Evolutionary conservation across 2,329 filamentous ascomycete genomes (phyloP).

Genomic region (Ophiobolus disseminans): DNA sequence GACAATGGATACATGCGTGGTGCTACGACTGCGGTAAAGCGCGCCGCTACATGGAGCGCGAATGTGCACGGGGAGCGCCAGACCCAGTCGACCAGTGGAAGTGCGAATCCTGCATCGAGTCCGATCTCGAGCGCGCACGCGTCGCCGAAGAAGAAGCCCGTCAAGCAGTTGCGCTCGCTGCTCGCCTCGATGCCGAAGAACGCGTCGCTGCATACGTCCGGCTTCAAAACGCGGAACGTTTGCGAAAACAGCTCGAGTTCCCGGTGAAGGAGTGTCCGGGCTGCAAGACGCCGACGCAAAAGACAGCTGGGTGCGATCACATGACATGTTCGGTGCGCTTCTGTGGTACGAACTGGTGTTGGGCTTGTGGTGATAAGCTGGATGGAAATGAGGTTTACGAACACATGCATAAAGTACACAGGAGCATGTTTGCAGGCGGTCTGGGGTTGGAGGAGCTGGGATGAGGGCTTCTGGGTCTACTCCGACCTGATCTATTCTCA

Average conservation of each 20-base stretch:
- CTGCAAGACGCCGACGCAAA: slow-evolving; percentile 48
- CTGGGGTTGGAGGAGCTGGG: neutral
- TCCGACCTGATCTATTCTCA: neutral
- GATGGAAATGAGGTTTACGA: slow-evolving; percentile 42
- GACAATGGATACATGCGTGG: slow-evolving; percentile 59
- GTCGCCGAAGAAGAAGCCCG: slow-evolving; percentile 18
- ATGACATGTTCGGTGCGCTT: slow-evolving; percentile 34
- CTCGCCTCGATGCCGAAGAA: slow-evolving; percentile 5
- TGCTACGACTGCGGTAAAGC: slow-evolving; percentile 55
- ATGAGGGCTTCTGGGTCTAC: slow-evolving; percentile 1
- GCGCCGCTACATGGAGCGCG: slow-evolving; percentile 52
- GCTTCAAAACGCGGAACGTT: slow-evolving; percentile 14
- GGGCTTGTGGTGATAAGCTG: slow-evolving; percentile 46
- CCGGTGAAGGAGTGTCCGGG: slow-evolving; percentile 47
- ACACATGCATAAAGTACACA: slow-evolving; percentile 43
- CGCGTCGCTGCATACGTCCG: slow-evolving; percentile 1
- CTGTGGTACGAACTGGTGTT: slow-evolving; percentile 54
- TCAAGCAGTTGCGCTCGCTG: slow-evolving; percentile 1
- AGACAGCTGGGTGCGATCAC: slow-evolving; percentile 50
- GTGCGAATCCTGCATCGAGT: slow-evolving; percentile 49
- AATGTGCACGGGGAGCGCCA: slow-evolving; percentile 54
- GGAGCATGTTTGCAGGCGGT: neutral
- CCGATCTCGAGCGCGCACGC: slow-evolving; percentile 22
- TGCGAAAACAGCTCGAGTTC: slow-evolving; percentile 28
- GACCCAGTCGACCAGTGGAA: slow-evolving; percentile 49